These are phyloP conservation scores for Fraxinus nigra DNA, from an alignment of 305 asterid genomes.

Conservation along the genomic window DNA sequence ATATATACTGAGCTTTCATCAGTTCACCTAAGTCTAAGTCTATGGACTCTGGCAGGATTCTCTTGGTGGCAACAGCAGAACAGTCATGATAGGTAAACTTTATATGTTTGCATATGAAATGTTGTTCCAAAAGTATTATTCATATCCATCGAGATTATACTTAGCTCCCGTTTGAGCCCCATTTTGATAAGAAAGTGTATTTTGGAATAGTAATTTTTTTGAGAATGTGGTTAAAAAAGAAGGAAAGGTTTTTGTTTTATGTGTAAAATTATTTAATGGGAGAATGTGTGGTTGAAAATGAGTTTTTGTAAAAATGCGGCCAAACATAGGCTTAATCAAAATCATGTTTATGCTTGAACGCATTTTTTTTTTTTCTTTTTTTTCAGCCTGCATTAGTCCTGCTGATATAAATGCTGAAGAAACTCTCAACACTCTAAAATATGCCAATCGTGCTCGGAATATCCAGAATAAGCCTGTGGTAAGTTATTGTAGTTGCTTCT, in stretches of 20 bases:
- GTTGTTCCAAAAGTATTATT: neutral
- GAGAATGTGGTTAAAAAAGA: neutral
- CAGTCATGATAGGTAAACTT: slow-evolving; percentile 91
- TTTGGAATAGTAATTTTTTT: neutral
- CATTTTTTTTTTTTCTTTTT: slow-evolving; percentile 15
- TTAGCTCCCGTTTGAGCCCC: neutral
- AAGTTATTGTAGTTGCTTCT: slow-evolving; percentile 30
- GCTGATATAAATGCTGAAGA: slow-evolving; percentile 99
- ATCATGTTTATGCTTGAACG: slow-evolving; percentile 16
- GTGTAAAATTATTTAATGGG: neutral
- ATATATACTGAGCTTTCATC: slow-evolving; percentile 4
- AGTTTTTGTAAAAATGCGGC: neutral
- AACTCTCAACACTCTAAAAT: slow-evolving; percentile 94
- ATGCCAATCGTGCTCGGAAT: slow-evolving; percentile 99
- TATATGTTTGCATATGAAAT: neutral
- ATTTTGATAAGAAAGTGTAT: neutral
- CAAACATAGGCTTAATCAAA: neutral
- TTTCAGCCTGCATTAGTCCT: slow-evolving; percentile 95
- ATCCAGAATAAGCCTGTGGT: slow-evolving; percentile 96
- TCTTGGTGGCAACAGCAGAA: slow-evolving; percentile 99
- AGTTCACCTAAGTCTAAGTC: neutral
- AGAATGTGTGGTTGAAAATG: neutral
- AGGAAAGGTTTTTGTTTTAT: neutral
- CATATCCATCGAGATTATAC: neutral
- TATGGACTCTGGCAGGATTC: slow-evolving; percentile 72